Conservation (phyloP, 306 rosid genomes). For the Fragaria nilgerrensis region DNA sequence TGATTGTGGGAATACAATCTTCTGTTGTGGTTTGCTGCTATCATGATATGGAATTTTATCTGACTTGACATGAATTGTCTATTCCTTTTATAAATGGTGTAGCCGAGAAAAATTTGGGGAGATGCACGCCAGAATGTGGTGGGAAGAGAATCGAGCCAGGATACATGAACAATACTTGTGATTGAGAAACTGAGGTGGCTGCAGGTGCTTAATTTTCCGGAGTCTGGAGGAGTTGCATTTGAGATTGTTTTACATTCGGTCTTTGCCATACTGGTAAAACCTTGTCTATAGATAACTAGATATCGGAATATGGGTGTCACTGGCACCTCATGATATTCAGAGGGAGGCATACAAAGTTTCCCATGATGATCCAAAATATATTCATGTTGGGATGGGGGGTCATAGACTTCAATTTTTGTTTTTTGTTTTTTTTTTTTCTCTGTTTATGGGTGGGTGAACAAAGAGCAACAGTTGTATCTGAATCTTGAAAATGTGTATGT, state of each 20-base stretch:
- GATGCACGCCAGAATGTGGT: slow-evolving; percentile 95
- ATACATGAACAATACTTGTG: slow-evolving; percentile 91
- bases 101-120: slow-evolving; percentile 98
- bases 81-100: slow-evolving; percentile 26
- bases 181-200: slow-evolving; percentile 23
- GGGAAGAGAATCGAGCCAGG: slow-evolving; percentile 98
- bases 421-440: background rate
- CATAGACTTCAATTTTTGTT: slow-evolving; percentile 12
- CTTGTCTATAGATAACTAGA: slow-evolving; percentile 37
- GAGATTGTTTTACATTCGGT: slow-evolving; percentile 38
- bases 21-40: background rate
- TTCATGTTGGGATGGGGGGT: slow-evolving; percentile 42
- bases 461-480: slow-evolving; percentile 31
- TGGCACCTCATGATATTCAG: slow-evolving; percentile 42
- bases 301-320: slow-evolving; percentile 40
- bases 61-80: slow-evolving; percentile 13
- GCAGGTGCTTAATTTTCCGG: slow-evolving; percentile 28
- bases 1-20: slow-evolving; percentile 13
- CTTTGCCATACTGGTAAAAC: slow-evolving; percentile 50
- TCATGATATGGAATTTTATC: slow-evolving; percentile 20
- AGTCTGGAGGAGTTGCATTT: slow-evolving; percentile 43
- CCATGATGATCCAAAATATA: slow-evolving; percentile 24
- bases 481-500: slow-evolving; percentile 37
- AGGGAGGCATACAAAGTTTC: slow-evolving; percentile 15
- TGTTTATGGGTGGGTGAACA: slow-evolving; percentile 18